Evolutionary conservation across 495 filamentous ascomycete genomes (phyloP).

Genomic region (Letharia columbiana): DNA sequence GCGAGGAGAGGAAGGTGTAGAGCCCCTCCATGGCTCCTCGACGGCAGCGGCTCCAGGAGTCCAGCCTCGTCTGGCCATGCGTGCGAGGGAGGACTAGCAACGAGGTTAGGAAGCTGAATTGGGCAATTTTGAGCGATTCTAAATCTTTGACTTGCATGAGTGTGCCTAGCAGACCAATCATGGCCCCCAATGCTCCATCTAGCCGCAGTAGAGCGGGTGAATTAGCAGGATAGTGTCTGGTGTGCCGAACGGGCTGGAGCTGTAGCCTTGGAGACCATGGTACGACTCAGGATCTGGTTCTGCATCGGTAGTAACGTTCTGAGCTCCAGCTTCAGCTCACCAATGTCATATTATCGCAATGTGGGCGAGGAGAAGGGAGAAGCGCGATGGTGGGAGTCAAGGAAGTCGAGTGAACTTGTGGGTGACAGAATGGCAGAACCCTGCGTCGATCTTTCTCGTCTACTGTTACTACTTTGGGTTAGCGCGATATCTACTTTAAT

Average conservation of each 20-base stretch:
- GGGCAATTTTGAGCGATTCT: not conserved
- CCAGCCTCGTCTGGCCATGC: not conserved
- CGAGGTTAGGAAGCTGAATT: not conserved
- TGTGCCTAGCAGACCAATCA: not conserved
- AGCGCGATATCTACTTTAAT: not conserved
- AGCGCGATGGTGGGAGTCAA: no score
- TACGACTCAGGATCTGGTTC: no score
- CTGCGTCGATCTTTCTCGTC: not conserved
- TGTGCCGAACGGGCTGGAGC: not conserved
- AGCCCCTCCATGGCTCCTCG: not conserved
- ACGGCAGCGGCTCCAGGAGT: not conserved
- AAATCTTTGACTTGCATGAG: not conserved
- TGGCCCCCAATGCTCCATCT: not conserved
- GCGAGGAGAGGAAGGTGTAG: no score
- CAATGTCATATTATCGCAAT: no score
- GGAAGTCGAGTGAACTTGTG: no score
- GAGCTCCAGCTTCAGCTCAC: no score
- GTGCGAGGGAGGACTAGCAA: not conserved
- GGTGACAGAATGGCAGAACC: not conserved
- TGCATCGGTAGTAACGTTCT: no score
- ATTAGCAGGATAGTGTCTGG: not conserved
- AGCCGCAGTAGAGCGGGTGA: not conserved
- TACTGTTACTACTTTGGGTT: not conserved
- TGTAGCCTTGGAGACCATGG: not conserved
- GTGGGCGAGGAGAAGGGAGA: no score